A percentile compares a stretch with the other conserved stretches of the same genome.
phyloP scores from a whole-genome alignment of 495 filamentous ascomycete species.

The Tetracladium marchalianum region DNA sequence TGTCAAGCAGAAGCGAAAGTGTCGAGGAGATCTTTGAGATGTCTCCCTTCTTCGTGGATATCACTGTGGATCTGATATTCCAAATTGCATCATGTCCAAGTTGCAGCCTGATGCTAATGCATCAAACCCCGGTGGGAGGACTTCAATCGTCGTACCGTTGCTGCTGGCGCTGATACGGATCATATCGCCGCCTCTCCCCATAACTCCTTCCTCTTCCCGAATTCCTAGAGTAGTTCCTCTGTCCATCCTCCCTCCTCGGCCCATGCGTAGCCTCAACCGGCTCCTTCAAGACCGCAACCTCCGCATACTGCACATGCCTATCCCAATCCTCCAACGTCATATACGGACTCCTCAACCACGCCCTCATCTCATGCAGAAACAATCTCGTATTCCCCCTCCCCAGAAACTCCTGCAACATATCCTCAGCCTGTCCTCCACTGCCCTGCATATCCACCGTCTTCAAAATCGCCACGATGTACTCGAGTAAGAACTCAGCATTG shows the following conservation, averaged over 20 bases:
- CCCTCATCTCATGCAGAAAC: conserved; percentile 76
- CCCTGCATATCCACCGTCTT: conserved; percentile 87
- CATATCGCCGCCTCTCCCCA: neutral
- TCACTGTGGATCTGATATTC: too few species aligned
- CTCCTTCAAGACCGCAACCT: neutral
- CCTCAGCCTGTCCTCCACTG: conserved; percentile 74
- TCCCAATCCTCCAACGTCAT: conserved; percentile 66
- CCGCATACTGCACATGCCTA: conserved; percentile 61
- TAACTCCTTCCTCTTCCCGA: neutral
- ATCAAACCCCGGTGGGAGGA: too few species aligned
- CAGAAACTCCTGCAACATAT: conserved; percentile 78
- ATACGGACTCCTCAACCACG: conserved; percentile 75
- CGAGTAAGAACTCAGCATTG: conserved; percentile 83
- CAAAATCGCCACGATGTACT: conserved; percentile 81
- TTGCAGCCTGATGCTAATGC: too few species aligned
- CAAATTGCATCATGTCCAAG: too few species aligned
- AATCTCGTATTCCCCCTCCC: conserved; percentile 67
- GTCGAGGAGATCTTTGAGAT: too few species aligned
- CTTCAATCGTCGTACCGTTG: too few species aligned
- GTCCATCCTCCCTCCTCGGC: conserved; percentile 25
- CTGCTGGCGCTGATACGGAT: too few species aligned
- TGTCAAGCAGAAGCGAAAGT: too few species aligned
- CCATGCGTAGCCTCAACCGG: too few species aligned
- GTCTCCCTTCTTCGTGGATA: too few species aligned
- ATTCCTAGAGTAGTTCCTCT: neutral